Evolutionary conservation across 768 basidiomycete genomes (phyloP).

Genomic region (Pisolithus marmoratus): DNA sequence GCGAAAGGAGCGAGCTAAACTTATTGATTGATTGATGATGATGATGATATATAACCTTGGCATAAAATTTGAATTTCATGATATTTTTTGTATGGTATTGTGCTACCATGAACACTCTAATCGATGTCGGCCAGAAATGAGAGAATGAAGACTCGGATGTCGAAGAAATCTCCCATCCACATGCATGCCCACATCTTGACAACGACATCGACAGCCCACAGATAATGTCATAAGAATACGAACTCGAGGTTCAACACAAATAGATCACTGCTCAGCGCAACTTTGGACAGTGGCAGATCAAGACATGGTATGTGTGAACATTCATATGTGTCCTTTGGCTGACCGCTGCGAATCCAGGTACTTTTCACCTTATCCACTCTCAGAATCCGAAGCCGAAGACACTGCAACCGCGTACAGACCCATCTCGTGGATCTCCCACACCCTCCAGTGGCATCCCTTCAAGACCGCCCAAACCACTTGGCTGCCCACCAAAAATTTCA

Average conservation of each 20-base stretch:
- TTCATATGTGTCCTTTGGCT: background rate
- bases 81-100: too few relatives aligned
- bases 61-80: too few relatives aligned
- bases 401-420: conserved; percentile 10
- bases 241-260: conserved; percentile 62
- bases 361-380: conserved; percentile 86
- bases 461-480: conserved; percentile 11
- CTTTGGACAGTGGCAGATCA: conserved; percentile 83
- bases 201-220: background rate
- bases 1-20: too few relatives aligned
- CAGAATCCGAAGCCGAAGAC: conserved; percentile 62
- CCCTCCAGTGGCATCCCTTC: too few relatives aligned
- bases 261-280: conserved; percentile 68
- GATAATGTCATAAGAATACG: conserved; percentile 41
- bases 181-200: too few relatives aligned
- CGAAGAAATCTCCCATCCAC: too few relatives aligned
- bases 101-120: too few relatives aligned
- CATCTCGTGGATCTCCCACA: background rate
- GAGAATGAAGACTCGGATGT: conserved; percentile 12
- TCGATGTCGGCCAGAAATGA: too few relatives aligned
- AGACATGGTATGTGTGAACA: conserved; percentile 65
- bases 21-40: too few relatives aligned
- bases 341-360: conserved; percentile 53
- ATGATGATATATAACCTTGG: too few relatives aligned
- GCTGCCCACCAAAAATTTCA: conserved; percentile 35